phyloP scores from a whole-genome alignment of 108 stramenopile genomes.

The Fragilaria crotonensis region DNA sequence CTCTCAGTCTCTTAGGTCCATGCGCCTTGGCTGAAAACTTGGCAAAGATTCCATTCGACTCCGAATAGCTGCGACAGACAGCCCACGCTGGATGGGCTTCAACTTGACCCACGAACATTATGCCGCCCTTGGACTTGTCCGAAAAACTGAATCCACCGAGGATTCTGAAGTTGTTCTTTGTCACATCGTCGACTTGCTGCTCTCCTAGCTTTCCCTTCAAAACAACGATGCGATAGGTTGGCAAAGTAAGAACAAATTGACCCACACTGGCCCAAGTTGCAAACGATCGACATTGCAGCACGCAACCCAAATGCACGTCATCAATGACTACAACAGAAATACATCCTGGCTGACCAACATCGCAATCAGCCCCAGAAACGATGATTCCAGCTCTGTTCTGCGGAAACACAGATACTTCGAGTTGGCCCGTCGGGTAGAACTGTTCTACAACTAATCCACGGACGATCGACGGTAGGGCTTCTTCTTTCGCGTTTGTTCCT shows the following conservation, averaged over 20 bases:
- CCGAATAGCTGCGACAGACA: slow-evolving; percentile 17
- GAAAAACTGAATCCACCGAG: slow-evolving; percentile 28
- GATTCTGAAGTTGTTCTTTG: slow-evolving; percentile 14
- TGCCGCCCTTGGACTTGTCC: background rate
- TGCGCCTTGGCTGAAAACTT: background rate
- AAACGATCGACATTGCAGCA: slow-evolving; percentile 62
- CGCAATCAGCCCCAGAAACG: slow-evolving; percentile 45
- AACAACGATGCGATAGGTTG: slow-evolving; percentile 49
- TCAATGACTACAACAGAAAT: slow-evolving; percentile 64
- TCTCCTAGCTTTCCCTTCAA: slow-evolving; percentile 24
- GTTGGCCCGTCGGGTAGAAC: slow-evolving; percentile 29
- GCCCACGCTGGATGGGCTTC: slow-evolving; percentile 62
- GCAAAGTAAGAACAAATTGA: slow-evolving; percentile 42
- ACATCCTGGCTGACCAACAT: slow-evolving; percentile 27
- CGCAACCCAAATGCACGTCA: slow-evolving; percentile 43
- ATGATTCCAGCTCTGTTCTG: slow-evolving; percentile 14
- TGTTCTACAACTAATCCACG: slow-evolving; percentile 44
- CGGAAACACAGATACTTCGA: background rate
- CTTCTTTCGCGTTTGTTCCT: slow-evolving; percentile 16
- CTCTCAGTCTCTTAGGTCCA: background rate
- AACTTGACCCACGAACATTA: slow-evolving; percentile 57
- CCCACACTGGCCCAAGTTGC: slow-evolving; percentile 28
- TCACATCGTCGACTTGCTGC: slow-evolving; percentile 9
- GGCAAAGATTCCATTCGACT: background rate
- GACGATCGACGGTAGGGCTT: slow-evolving; percentile 6